Percentiles rank a stretch among this genome's conserved stretches.
phyloP scores from a whole-genome alignment of 2,329 filamentous ascomycete genomes.

The Ceratocystis alfenasii region DNA sequence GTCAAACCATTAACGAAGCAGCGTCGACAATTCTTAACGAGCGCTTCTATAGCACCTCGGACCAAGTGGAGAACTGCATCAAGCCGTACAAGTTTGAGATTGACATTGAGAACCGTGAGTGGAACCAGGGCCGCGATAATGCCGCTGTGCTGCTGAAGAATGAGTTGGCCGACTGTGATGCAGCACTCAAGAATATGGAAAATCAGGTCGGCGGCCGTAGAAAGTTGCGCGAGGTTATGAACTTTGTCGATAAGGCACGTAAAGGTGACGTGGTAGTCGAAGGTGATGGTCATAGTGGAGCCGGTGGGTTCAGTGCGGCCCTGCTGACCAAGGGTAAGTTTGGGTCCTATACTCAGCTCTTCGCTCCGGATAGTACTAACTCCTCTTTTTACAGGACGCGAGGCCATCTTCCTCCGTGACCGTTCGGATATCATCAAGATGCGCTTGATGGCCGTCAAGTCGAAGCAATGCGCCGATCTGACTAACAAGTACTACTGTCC shows the following conservation, averaged over 20 bases:
- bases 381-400: constrained; percentile 49
- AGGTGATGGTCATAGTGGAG: constrained; percentile 69
- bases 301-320: constrained; percentile 83
- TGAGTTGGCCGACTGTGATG: constrained; percentile 74
- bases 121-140: constrained; percentile 74
- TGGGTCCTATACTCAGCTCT: too few species aligned
- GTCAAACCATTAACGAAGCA: constrained; percentile 83
- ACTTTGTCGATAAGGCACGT: constrained; percentile 79
- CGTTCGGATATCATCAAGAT: constrained; percentile 82
- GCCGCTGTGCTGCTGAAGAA: constrained; percentile 69
- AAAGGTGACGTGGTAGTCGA: constrained; percentile 77
- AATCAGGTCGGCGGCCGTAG: constrained; percentile 64
- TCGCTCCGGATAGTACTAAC: constrained; percentile 25
- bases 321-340: constrained; percentile 66
- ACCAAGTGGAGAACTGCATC: constrained; percentile 97
- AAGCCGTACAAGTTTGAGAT: constrained; percentile 99
- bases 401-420: constrained; percentile 88
- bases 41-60: constrained; percentile 89
- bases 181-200: constrained; percentile 64
- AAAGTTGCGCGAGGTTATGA: constrained; percentile 80
- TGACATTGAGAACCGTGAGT: constrained; percentile 83
- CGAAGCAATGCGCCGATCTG: constrained; percentile 70
- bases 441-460: constrained; percentile 76
- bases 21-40: constrained; percentile 85
- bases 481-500: constrained; percentile 96